These are phyloP conservation scores for Cytospora mali DNA, from an alignment of 2,329 filamentous ascomycete genomes.

Conservation along the genomic window DNA sequence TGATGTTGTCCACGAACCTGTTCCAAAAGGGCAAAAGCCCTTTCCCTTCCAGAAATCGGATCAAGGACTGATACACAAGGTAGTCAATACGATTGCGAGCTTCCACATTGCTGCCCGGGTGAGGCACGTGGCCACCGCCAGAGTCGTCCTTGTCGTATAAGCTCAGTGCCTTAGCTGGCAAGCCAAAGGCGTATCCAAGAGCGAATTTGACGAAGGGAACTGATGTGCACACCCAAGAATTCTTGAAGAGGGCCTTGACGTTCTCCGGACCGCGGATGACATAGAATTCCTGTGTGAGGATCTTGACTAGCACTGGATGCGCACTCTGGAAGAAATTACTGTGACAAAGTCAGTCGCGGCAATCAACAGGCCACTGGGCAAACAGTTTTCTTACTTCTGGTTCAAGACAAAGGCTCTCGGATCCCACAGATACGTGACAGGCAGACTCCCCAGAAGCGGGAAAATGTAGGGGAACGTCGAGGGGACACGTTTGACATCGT, in stretches of 20 bases:
- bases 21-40: slow-evolving; percentile 33
- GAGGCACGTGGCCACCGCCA: slow-evolving; percentile 30
- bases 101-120: slow-evolving; percentile 7
- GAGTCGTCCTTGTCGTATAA: slow-evolving; percentile 36
- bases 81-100: slow-evolving; percentile 29
- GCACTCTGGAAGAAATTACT: slow-evolving; percentile 34
- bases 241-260: slow-evolving; percentile 34
- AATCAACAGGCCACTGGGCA: background rate
- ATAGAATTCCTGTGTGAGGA: slow-evolving; percentile 34
- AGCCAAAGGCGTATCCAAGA: slow-evolving; percentile 36
- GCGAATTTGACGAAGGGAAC: slow-evolving; percentile 37
- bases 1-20: slow-evolving; percentile 32
- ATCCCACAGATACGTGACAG: slow-evolving; percentile 32
- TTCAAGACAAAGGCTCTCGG: slow-evolving; percentile 33
- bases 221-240: slow-evolving; percentile 31
- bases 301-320: slow-evolving; percentile 32
- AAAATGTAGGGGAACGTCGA: slow-evolving; percentile 33
- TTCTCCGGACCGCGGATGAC: slow-evolving; percentile 32
- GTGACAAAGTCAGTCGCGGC: slow-evolving; percentile 13
- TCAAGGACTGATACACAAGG: slow-evolving; percentile 30
- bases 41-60: slow-evolving; percentile 32
- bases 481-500: slow-evolving; percentile 23
- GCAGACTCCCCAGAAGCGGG: slow-evolving; percentile 32
- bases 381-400: slow-evolving; percentile 26
- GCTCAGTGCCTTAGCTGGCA: slow-evolving; percentile 32